Evolutionary conservation across 179 eudicot species (phyloP).

Genomic region (Beta corolliflora): DNA sequence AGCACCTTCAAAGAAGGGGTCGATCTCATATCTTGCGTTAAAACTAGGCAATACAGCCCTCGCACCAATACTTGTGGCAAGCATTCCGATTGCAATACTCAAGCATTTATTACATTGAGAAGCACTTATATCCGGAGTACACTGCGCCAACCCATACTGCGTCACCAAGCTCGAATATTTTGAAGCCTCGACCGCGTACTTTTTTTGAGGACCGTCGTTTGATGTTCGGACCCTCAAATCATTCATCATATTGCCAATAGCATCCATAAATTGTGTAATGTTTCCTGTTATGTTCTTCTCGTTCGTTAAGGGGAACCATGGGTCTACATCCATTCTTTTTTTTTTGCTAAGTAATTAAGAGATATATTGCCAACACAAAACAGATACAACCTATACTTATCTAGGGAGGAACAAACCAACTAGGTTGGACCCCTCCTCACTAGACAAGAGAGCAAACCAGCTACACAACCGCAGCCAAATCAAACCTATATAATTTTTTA

Average conservation of each 20-base stretch:
- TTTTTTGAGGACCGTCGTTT: neutral
- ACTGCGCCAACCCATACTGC: slow-evolving; percentile 31
- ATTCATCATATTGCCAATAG: neutral
- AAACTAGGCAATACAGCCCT: slow-evolving; percentile 29
- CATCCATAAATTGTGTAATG: slow-evolving; percentile 2
- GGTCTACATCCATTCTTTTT: neutral
- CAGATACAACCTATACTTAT: too few species aligned
- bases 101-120: slow-evolving; percentile 33
- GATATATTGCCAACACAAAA: too few species aligned
- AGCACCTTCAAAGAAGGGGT: too few species aligned
- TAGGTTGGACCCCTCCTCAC: too few species aligned
- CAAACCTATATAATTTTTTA: too few species aligned
- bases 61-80: slow-evolving; percentile 17
- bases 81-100: slow-evolving; percentile 13
- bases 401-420: too few species aligned
- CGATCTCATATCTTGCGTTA: slow-evolving; percentile 19
- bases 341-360: too few species aligned
- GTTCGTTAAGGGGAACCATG: neutral
- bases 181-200: neutral
- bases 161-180: slow-evolving; percentile 1
- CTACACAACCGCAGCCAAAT: too few species aligned
- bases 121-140: slow-evolving; percentile 39
- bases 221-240: slow-evolving; percentile 20
- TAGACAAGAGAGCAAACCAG: too few species aligned
- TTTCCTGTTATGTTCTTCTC: neutral